Base-by-base conservation (phyloP, 164 flowering plant species). In the Euptelea pleiosperma region DNA sequence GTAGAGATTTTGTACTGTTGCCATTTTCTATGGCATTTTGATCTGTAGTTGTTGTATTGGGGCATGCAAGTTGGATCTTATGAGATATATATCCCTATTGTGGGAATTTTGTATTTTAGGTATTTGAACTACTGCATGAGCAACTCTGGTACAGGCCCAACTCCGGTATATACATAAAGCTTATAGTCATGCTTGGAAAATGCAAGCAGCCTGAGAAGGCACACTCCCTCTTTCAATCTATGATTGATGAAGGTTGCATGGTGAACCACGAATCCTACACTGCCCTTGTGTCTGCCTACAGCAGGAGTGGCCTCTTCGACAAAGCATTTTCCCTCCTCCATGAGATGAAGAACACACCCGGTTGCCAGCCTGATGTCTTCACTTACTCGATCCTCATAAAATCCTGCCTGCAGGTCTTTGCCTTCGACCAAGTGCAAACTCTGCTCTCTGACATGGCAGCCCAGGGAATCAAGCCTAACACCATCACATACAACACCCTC, bases 181-280 rank as follows among this genome's bases (percentile, higher is more conserved):
- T 93, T 11, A 90, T 93, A 43, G 92, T 88, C 63, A 93, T 93
- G 96, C 92, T 93, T 54, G 99, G 99, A 58, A 90, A 93, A 75
- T 93, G 97, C 73, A 93, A 83, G 77, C 90, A 93, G 63, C 94
- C 96, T 11, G 84, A 88, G 58, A 86, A 76, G 59, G 97, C 99
- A 1, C 78, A 69, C 42, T 62, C 57, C 11, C 71, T 93, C 29
- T 93, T 93, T 63, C 83, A 84, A 54, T 78, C 76, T 21, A 87
- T 93, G 97, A 60, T 79, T 40, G 92, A 84, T 34, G 96, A 93
- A 77, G 95, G 96, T 11, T 90, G 92, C 74, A 72, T 43, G 14
- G 67, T 74, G 49, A 85, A 71, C 60, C 75, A 53, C 61, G 97
- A 84, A 71, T 64, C 89, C 55, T 89, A 84, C 70, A 93, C 96